Evolutionary conservation across 257 asterid genomes (phyloP).

Genomic region (Scutellaria minor): DNA sequence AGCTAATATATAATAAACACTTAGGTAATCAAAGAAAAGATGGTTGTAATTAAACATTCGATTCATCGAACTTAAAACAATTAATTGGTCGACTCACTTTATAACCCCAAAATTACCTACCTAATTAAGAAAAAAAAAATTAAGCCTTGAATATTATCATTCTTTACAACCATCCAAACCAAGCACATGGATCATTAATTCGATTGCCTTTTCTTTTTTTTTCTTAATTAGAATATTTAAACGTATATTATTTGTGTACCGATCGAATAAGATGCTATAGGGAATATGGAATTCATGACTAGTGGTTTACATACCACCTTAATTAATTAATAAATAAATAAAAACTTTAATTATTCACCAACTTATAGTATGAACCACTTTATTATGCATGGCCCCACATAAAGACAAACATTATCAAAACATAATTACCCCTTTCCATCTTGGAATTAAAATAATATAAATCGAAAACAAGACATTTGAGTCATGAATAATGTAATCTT

Average conservation of each 20-base stretch:
- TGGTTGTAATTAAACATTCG: too few species aligned
- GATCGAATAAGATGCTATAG: neutral
- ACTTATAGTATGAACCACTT: neutral
- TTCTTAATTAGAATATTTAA: neutral
- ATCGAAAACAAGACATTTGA: neutral
- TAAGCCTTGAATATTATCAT: too few species aligned
- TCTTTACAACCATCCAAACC: neutral
- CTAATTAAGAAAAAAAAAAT: too few species aligned
- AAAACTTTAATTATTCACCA: slow-evolving; percentile 21
- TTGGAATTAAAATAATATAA: neutral
- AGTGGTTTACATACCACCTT: neutral
- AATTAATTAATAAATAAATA: neutral
- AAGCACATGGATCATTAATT: neutral
- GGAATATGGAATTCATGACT: neutral
- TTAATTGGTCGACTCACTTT: too few species aligned
- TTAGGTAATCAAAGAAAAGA: too few species aligned
- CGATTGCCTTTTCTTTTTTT: neutral
- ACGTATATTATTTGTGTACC: too few species aligned
- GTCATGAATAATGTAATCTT: slow-evolving; percentile 8
- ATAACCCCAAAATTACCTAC: too few species aligned
- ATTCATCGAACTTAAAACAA: too few species aligned
- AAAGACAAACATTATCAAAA: neutral
- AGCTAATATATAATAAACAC: too few species aligned
- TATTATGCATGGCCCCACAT: neutral
- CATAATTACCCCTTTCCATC: neutral